Evolutionary conservation across 768 basidiomycete genomes (phyloP).

Genomic region (Pleurotus cornucopiae): DNA sequence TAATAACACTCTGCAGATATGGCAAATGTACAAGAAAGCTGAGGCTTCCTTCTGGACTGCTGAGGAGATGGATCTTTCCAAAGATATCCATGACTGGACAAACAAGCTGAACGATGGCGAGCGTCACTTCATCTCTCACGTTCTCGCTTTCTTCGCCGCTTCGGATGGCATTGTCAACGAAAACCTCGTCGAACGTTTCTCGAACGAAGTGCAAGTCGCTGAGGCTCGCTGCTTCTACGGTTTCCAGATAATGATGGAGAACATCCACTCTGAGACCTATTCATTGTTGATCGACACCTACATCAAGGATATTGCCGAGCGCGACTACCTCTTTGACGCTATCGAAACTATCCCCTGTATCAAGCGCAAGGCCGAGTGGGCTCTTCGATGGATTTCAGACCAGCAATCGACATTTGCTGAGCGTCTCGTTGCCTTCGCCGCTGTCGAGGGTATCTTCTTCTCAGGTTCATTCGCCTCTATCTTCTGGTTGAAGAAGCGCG

Average conservation of each 20-base stretch:
- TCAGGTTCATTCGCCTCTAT: slow-evolving; percentile 91
- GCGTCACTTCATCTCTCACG: slow-evolving; percentile 85
- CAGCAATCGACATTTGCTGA: slow-evolving; percentile 78
- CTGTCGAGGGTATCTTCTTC: slow-evolving; percentile 97
- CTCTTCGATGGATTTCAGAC: slow-evolving; percentile 88
- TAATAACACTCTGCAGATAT: slow-evolving; percentile 56
- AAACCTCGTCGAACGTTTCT: slow-evolving; percentile 92
- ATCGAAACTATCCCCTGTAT: slow-evolving; percentile 93
- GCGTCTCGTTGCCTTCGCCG: slow-evolving; percentile 88
- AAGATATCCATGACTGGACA: slow-evolving; percentile 85
- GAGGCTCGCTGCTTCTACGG: slow-evolving; percentile 97
- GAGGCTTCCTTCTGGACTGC: slow-evolving; percentile 94
- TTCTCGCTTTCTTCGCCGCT: slow-evolving; percentile 95
- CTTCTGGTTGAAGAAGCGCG: slow-evolving; percentile 97
- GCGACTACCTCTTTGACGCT: slow-evolving; percentile 85
- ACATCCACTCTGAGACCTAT: slow-evolving; percentile 95
- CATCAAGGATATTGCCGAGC: slow-evolving; percentile 74
- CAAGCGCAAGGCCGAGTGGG: slow-evolving; percentile 93
- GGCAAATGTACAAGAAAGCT: slow-evolving; percentile 94
- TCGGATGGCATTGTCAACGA: slow-evolving; percentile 97
- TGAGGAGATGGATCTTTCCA: slow-evolving; percentile 87
- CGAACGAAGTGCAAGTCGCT: slow-evolving; percentile 85
- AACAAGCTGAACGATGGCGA: slow-evolving; percentile 76
- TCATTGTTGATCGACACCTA: slow-evolving; percentile 94
- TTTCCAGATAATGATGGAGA: slow-evolving; percentile 99